Conservation (phyloP, 139 green algal species). For the Chlamydomonas sphaeroides region DNA sequence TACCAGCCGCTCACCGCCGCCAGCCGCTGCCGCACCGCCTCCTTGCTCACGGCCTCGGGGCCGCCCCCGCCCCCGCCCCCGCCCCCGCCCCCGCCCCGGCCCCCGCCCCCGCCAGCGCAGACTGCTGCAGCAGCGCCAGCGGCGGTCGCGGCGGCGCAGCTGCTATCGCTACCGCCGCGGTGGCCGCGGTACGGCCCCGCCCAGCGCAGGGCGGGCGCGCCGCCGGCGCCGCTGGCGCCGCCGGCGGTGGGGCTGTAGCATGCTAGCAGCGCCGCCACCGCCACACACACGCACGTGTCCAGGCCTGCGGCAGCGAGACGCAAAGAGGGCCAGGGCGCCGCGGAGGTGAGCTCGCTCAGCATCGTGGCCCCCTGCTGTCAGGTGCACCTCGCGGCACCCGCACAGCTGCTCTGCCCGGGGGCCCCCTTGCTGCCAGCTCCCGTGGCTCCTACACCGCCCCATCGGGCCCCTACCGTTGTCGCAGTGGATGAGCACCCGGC, state of each 20-base stretch:
- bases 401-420: background rate
- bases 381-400: too few species aligned
- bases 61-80: too few species aligned
- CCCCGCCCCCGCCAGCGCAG: background rate
- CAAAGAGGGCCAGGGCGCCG: background rate
- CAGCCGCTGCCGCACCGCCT: conserved; percentile 66
- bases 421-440: background rate
- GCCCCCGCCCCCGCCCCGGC: background rate
- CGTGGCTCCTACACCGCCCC: too few species aligned
- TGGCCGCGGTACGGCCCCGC: too few species aligned
- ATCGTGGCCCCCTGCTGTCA: too few species aligned
- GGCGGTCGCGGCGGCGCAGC: too few species aligned
- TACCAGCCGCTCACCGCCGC: conserved; percentile 63
- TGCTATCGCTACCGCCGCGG: too few species aligned
- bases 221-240: background rate
- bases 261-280: conserved; percentile 68
- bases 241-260: conserved; percentile 48
- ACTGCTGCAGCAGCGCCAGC: conserved; percentile 5
- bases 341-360: too few species aligned
- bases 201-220: background rate
- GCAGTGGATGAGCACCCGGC: conserved; percentile 62
- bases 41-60: conserved; percentile 73
- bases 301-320: conserved; percentile 45
- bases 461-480: conserved; percentile 45
- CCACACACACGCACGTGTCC: conserved; percentile 68